Percentiles rank a stretch among this genome's conserved stretches.
phyloP scores from a whole-genome alignment of 192 early-diverging fungal species.

The Coemansia sp. region DNA sequence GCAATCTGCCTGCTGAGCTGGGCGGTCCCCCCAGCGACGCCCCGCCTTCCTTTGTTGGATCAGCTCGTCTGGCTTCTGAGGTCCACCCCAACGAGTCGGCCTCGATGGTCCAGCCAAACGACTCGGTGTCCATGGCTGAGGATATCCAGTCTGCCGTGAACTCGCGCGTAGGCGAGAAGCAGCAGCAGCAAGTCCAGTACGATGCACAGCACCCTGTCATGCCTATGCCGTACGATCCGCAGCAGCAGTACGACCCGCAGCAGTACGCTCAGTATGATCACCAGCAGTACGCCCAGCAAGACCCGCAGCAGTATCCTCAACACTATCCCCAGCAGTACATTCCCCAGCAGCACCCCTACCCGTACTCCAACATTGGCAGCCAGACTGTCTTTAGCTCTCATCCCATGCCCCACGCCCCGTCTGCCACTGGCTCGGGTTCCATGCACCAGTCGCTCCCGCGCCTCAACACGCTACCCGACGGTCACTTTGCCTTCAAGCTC shows the following conservation, averaged over 20 bases:
- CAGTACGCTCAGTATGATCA: conserved; percentile 42
- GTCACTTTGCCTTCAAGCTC: conserved; percentile 68
- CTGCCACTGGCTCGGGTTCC: conserved; percentile 30
- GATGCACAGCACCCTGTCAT: conserved; percentile 20
- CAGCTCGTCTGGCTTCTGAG: conserved; percentile 43
- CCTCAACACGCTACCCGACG: conserved; percentile 33
- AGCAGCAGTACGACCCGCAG: too few relatives aligned
- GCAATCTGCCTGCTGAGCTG: conserved; percentile 59
- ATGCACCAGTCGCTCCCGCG: conserved; percentile 41
- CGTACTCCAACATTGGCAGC: conserved; percentile 53
- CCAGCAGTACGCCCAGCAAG: conserved; percentile 33
- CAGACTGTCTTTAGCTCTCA: conserved; percentile 46
- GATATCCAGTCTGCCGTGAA: conserved; percentile 57
- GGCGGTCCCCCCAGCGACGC: conserved; percentile 57
- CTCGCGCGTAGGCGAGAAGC: conserved; percentile 57
- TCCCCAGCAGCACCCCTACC: conserved; percentile 30
- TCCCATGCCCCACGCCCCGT: conserved; percentile 25
- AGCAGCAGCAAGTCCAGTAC: conserved; percentile 35
- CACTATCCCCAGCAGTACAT: conserved; percentile 30
- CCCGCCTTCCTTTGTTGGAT: conserved; percentile 47
- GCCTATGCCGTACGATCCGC: too few relatives aligned
- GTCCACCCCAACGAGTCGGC: conserved; percentile 56
- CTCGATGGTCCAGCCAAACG: conserved; percentile 54
- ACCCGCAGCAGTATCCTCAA: conserved; percentile 13
- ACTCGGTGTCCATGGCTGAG: conserved; percentile 46